Evolutionary conservation across 2,329 filamentous ascomycete genomes (phyloP).

Genomic region (Aspergillus nomiae): DNA sequence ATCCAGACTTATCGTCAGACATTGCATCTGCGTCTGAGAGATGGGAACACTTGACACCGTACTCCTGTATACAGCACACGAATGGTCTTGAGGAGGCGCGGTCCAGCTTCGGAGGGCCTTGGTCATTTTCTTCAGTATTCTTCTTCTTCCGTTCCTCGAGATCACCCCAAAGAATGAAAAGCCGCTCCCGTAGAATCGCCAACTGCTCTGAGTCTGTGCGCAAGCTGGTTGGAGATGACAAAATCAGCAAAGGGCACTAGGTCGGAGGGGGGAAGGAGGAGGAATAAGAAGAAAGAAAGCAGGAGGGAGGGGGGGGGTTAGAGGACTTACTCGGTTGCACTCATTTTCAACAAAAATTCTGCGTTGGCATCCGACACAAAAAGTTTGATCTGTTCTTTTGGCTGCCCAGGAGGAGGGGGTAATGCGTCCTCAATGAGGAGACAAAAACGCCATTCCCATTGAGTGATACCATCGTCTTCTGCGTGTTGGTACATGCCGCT

Average conservation of each 20-base stretch:
- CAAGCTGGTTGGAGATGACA: conserved; percentile 51
- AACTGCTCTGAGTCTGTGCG: conserved; percentile 55
- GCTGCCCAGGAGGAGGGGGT: conserved; percentile 33
- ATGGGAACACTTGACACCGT: conserved; percentile 56
- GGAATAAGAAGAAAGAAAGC: too few species aligned
- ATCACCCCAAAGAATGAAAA: conserved; percentile 84
- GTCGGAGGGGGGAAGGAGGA: not conserved
- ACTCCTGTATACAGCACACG: conserved; percentile 70
- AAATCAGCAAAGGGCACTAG: not conserved
- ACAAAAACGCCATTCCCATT: conserved; percentile 84
- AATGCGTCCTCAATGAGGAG: conserved; percentile 74
- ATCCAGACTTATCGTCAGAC: conserved; percentile 24
- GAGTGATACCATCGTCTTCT: conserved; percentile 14
- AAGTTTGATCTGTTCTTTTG: conserved; percentile 62
- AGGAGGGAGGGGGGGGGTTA: too few species aligned
- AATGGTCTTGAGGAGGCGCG: conserved; percentile 62
- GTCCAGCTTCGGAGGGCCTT: conserved; percentile 19
- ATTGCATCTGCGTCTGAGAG: conserved; percentile 35
- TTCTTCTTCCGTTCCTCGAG: conserved; percentile 68
- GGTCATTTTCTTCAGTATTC: conserved; percentile 27
- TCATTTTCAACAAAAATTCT: conserved; percentile 57
- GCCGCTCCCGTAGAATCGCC: conserved; percentile 62
- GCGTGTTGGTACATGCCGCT: conserved; percentile 34
- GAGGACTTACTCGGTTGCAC: conserved; percentile 56
- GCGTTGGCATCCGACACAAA: conserved; percentile 65